Evolutionary conservation across 148 eudicot species (phyloP), one percentile per base, ranked within the genome.

Genomic region (Linanthus parryae): DNA sequence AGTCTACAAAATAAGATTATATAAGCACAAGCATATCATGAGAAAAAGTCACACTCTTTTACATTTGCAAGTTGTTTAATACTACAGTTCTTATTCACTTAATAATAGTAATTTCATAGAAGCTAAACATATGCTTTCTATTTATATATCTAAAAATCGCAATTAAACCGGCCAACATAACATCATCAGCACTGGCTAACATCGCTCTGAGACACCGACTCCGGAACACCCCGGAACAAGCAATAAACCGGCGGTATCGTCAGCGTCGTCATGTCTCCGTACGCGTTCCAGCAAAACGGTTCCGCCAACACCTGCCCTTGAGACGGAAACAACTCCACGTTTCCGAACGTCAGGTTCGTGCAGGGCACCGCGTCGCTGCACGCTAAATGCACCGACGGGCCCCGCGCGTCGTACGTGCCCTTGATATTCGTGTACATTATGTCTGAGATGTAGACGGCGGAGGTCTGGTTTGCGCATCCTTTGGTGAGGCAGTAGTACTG

Each of bases 401-500:
- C 54, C 42, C 85, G 53, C 0, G 69, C 44, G 26, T 85, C 92
- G 28, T 78, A 90, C 8, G 95, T 90, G 2, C 97, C 97, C 38
- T 58, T 83, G 8, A 89, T 74, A 21, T 73, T 73, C 2, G 70
- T 10, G 45, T 83, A 85, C 0, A 58, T 26, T 11, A 90, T 47
- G 22, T 69, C 70, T 0, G 49, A 62, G 4, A 86, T 56, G 27
- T 66, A 64, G 2, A 83, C 85, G 17, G 91, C 95, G 3, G 95
- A 74, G 3, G 95, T 86, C 47, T 74, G 83, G 58, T 89, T 89
- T 5, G 44, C 21, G 64, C 95, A 90, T 55, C 50, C 64, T 30
- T 68, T 72, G 31, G 78, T 59, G 13, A 37, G 70, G 74, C 95
- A 86, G 55, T 86, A 86, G 71, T 77, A 86, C 37, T 92, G 98